Evolutionary conservation across 768 basidiomycete species (phyloP), one percentile per base, ranked within the genome.

Genomic region (Artomyces pyxidatus): DNA sequence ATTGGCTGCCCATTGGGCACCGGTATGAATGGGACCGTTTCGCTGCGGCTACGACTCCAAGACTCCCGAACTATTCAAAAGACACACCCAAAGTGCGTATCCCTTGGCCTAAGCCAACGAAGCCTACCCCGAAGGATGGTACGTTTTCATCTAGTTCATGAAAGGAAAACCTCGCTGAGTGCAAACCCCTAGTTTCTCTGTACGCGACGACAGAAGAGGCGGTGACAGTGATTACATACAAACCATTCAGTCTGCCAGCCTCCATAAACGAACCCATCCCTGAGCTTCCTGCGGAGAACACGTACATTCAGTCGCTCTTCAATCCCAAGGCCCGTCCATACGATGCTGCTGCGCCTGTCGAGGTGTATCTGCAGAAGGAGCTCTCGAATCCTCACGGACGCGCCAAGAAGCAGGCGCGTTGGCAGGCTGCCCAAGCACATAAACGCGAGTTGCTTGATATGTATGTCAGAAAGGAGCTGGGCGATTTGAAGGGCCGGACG

Each of bases 331-430:
- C 66, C 25, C 58, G 62, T n/a, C 60, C 73, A 25, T 75, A 74
- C 53, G 73, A 80, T 26, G 71, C 73, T 10, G 64, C 71, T 12
- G 67, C 71, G 9, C 84, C 85, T 11, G 72, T 87, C 51, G 89
- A 92, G 61, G 59, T 75, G 21, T 78, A 79, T 59, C 65, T 92
- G 49, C 61, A 68, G 39, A 75, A 75, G 52, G 89, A 92, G 59
- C 76, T 92, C 32, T 73, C 85, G 23, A 89, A 90, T 63, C 88
- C 88, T 22, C 83, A 89, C 59, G 80, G 85, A 11, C 81, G 86
- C 17, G 85, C 88, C 8, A 89, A 87, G 71, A 89, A 86, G 63
- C 81, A 85, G 58, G 70, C 71, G 42, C 78, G 89, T 54, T 91
- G 85, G 84, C 78, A 85, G 62, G 71, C 69, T 4, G 74, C 72